Evolutionary conservation across 257 asterid genomes (phyloP), one percentile per base, ranked within the genome.

Genomic region (Solanum rostratum): DNA sequence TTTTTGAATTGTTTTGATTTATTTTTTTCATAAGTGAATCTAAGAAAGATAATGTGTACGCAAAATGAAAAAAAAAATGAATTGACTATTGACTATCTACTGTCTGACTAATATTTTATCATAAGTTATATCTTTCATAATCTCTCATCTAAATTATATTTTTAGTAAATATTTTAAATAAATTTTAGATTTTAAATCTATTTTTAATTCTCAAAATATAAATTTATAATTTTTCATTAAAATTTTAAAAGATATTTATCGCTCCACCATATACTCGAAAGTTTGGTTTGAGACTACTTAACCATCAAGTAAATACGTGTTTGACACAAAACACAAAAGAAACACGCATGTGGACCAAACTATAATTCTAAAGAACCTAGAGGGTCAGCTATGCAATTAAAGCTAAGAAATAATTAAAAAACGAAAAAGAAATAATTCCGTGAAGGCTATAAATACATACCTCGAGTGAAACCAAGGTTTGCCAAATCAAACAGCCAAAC

Each of bases 361-460:
- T 76, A 27, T 7, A 76, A 27, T 46, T 76, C 27, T 81, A 49
- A 49, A 15, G 22, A 50, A 49, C 7, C 24, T 49, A 76, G 24
- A 76, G 63, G 82, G 43, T 50, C 82, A 27, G 14, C 2, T 10
- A 50, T 9, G 82, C 43, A 76, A 76, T 27, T 76, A 24, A 76
- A 76, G 11, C 63, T 50, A 76, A 46, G 16, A 76, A 49, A 43
- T 43, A 73, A 20, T 43, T 65, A 30, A 15, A 45, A 71, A 73
- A 43, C 2, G 20, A 45, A 45, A 73, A 73, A 13, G 30, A 49
- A 29, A 27, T 6, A 45, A 30, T 14, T 45, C n/a, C 3, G 1
- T 13, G 10, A 11, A 16, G 18, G 27, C 93, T 93, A 92, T 92
- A 93, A 89, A 92, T 92, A 90, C 63, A 11, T 22, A 4, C 85